Conservation (phyloP, 805 yeast species). For the Yamadazyma endophytica region DNA sequence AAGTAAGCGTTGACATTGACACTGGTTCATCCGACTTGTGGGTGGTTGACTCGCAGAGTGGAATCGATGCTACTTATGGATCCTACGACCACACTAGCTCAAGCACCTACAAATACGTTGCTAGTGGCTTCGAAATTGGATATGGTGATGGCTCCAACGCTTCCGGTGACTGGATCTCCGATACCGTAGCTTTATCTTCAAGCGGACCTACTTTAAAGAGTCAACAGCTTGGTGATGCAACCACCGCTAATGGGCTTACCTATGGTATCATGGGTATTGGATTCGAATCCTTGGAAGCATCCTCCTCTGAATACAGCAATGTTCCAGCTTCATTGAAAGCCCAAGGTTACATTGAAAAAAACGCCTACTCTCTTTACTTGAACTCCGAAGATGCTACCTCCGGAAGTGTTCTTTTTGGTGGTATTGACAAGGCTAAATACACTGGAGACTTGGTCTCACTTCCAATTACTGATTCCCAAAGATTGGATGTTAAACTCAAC, state of each 20-base stretch:
- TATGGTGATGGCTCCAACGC: conserved; percentile 49
- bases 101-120: conserved; percentile 26
- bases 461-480: conserved; percentile 1
- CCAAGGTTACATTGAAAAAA: conserved; percentile 28
- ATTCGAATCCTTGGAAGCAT: conserved; percentile 8
- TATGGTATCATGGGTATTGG: conserved; percentile 17
- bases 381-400: conserved; percentile 13
- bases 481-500: conserved; percentile 2
- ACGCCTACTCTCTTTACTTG: conserved; percentile 36
- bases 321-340: conserved; percentile 28
- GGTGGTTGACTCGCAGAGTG: conserved; percentile 10
- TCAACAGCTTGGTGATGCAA: conserved; percentile 15
- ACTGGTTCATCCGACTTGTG: conserved; percentile 26
- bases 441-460: conserved; percentile 9
- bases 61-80: conserved; percentile 22
- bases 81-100: conserved; percentile 32
- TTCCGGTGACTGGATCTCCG: conserved; percentile 13
- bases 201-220: conserved; percentile 1
- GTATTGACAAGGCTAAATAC: conserved; percentile 24
- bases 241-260: neutral
- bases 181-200: conserved; percentile 8
- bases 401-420: conserved; percentile 31
- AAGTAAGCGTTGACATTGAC: conserved; percentile 16
- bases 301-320: conserved; percentile 20
- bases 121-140: conserved; percentile 31